Conservation (phyloP, 108 stramenopile species). For the Cylindrotheca closterium region DNA sequence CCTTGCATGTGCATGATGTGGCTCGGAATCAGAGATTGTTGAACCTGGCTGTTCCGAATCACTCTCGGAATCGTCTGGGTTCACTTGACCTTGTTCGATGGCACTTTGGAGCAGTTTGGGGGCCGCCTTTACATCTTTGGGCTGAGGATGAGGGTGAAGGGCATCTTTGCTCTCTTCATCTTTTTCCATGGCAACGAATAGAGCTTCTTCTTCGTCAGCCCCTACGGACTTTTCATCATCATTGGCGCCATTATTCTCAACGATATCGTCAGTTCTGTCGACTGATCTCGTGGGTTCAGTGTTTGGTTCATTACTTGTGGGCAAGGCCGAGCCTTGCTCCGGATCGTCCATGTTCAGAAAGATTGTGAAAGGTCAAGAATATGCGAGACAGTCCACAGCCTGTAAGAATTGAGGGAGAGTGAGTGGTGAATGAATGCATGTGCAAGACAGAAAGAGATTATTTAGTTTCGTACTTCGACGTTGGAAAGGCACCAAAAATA, state of each 20-base stretch:
- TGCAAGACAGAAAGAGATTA: too few species aligned
- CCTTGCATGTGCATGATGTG: constrained; percentile 50
- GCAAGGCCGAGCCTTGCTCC: too few species aligned
- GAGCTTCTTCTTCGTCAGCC: constrained; percentile 60
- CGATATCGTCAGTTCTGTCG: too few species aligned
- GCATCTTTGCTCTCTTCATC: constrained; percentile 34
- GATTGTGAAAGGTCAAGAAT: too few species aligned
- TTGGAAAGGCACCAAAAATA: too few species aligned
- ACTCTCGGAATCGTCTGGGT: constrained; percentile 64
- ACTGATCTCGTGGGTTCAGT: too few species aligned
- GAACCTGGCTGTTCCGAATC: constrained; percentile 54
- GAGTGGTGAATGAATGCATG: too few species aligned
- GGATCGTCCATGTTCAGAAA: too few species aligned
- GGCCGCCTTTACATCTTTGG: constrained; percentile 59
- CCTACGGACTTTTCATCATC: constrained; percentile 21
- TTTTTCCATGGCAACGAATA: constrained; percentile 44
- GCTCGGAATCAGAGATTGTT: constrained; percentile 4
- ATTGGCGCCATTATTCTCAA: background rate
- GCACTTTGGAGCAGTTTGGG: constrained; percentile 72
- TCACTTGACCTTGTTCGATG: constrained; percentile 64
- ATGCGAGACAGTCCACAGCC: too few species aligned
- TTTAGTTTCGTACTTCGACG: too few species aligned
- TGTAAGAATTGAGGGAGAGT: too few species aligned
- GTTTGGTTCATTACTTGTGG: too few species aligned
- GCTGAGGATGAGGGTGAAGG: constrained; percentile 40